Evolutionary conservation across 1,284 basidiomycete genomes (phyloP).

Genomic region (Calocybe gambosa): DNA sequence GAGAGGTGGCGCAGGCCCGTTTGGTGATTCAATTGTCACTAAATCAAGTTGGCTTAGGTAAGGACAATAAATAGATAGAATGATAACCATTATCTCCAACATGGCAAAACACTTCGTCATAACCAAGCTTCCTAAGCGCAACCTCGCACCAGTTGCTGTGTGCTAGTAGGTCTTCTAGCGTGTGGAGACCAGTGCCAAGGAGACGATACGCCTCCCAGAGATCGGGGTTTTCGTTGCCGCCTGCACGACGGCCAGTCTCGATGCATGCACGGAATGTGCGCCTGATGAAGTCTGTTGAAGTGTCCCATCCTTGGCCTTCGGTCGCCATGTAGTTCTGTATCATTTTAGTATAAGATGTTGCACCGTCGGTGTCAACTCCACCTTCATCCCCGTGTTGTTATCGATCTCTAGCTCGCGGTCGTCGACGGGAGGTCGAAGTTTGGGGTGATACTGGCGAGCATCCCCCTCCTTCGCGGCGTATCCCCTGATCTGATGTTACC

Average conservation of each 20-base stretch:
- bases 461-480: constrained; percentile 74
- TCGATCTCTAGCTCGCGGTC: constrained; percentile 77
- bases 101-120: constrained; percentile 76
- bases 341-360: not conserved
- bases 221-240: constrained; percentile 48
- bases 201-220: constrained; percentile 71
- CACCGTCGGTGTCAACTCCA: constrained; percentile 15
- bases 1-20: constrained; percentile 68
- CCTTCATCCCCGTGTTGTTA: constrained; percentile 81
- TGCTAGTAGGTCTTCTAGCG: constrained; percentile 72
- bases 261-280: constrained; percentile 63
- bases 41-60: not conserved
- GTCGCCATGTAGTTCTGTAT: constrained; percentile 42
- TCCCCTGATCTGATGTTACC: constrained; percentile 33
- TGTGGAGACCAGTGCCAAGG: constrained; percentile 67
- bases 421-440: constrained; percentile 71
- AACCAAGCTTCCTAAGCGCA: constrained; percentile 66
- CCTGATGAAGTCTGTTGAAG: constrained; percentile 72
- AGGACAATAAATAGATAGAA: not conserved
- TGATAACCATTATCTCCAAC: constrained; percentile 66
- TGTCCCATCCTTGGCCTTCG: constrained; percentile 69
- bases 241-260: constrained; percentile 49
- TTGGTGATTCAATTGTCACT: constrained; percentile 64
- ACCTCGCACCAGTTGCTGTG: constrained; percentile 81
- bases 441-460: constrained; percentile 58